These are phyloP conservation scores for Dovyalis caffra DNA, from an alignment of 345 rosid genomes.

Conservation along the genomic window DNA sequence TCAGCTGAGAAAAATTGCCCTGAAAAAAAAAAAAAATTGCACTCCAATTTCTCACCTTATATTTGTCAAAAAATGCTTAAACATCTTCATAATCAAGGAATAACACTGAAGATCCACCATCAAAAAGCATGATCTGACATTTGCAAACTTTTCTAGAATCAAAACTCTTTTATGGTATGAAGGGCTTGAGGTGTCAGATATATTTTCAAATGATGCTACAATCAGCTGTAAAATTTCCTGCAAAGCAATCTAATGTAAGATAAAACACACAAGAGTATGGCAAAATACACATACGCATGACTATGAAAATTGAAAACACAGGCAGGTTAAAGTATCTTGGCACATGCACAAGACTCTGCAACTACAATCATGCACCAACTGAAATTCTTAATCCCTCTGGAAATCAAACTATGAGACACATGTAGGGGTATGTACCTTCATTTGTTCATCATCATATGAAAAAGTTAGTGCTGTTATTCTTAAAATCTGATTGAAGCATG, in stretches of 20 bases:
- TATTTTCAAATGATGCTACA: slow-evolving; percentile 48
- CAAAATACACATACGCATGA: not conserved
- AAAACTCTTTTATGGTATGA: slow-evolving; percentile 10
- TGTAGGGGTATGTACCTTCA: slow-evolving; percentile 48
- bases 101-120: slow-evolving; percentile 23
- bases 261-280: slow-evolving; percentile 2
- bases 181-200: slow-evolving; percentile 12
- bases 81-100: slow-evolving; percentile 19
- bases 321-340: not conserved
- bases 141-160: slow-evolving; percentile 12
- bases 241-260: slow-evolving; percentile 4
- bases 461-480: slow-evolving; percentile 78
- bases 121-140: slow-evolving; percentile 5
- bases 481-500: slow-evolving; percentile 62
- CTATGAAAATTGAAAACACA: not conserved
- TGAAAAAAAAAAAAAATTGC: not conserved
- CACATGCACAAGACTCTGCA: not conserved
- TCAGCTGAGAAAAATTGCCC: not conserved
- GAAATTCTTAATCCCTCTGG: not conserved
- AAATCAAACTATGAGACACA: slow-evolving; percentile 3
- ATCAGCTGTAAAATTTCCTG: slow-evolving; percentile 66
- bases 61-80: slow-evolving; percentile 11
- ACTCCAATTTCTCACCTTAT: slow-evolving; percentile 8
- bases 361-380: not conserved
- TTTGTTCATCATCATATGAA: slow-evolving; percentile 57